Evolutionary conservation across 192 early-diverging fungal genomes (phyloP).

Genomic region (Geosiphon pyriformis): DNA sequence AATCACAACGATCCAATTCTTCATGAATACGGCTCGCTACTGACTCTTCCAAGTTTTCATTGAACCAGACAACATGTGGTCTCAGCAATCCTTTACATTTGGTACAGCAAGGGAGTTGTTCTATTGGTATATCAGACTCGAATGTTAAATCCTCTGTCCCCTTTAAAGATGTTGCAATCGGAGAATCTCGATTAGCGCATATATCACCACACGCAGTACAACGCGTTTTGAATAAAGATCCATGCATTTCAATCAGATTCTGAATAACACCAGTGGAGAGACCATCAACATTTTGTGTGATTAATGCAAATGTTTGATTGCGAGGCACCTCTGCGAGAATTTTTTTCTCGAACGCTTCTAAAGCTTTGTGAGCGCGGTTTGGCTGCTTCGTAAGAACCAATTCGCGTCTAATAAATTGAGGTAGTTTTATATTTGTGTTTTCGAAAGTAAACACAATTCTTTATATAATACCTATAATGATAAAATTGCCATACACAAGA

Average conservation of each 20-base stretch:
- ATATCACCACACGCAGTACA: slow-evolving; percentile 21
- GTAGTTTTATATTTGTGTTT: background rate
- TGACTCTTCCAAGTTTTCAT: slow-evolving; percentile 1
- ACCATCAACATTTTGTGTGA: slow-evolving; percentile 28
- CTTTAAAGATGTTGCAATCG: slow-evolving; percentile 12
- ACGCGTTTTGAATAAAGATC: slow-evolving; percentile 20
- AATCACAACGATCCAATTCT: slow-evolving; percentile 16
- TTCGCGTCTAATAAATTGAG: slow-evolving; percentile 13
- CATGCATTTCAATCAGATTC: slow-evolving; percentile 26
- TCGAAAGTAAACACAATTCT: background rate
- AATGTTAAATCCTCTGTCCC: slow-evolving; percentile 3
- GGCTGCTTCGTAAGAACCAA: slow-evolving; percentile 15
- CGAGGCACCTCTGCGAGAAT: background rate
- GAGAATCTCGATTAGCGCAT: slow-evolving; percentile 15
- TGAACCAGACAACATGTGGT: slow-evolving; percentile 25
- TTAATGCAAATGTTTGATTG: slow-evolving; percentile 19
- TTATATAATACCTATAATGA: slow-evolving; percentile 20
- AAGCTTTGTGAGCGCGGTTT: slow-evolving; percentile 22
- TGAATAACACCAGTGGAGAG: background rate
- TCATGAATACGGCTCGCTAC: background rate
- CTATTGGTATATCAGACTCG: background rate
- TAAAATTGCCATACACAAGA: slow-evolving; percentile 27
- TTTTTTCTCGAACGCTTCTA: slow-evolving; percentile 10
- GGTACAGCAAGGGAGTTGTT: slow-evolving; percentile 12
- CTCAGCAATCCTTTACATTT: slow-evolving; percentile 16